phyloP scores from a whole-genome alignment of 148 eudicot species.

The Cornus controversa region DNA sequence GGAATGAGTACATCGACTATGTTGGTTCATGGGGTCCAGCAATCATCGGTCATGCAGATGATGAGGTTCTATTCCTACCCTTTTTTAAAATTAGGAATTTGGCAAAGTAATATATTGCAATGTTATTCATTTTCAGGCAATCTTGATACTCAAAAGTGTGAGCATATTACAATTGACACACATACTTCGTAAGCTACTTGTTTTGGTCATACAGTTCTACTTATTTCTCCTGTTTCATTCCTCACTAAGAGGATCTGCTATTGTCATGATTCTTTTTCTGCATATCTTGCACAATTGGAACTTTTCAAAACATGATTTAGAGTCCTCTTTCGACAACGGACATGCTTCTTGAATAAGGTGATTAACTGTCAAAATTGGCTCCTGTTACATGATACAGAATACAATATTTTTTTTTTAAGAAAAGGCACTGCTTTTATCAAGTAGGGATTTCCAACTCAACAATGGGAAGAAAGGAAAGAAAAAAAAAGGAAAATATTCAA shows the following conservation, averaged over 20 bases:
- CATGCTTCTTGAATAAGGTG: too few species aligned
- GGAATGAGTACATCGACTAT: slow-evolving; percentile 92
- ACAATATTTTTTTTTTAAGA: too few species aligned
- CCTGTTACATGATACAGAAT: too few species aligned
- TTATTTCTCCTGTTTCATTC: neutral
- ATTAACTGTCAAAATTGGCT: too few species aligned
- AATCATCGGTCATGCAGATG: slow-evolving; percentile 90
- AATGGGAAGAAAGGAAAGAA: neutral
- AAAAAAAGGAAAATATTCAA: neutral
- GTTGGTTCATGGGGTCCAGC: slow-evolving; percentile 98
- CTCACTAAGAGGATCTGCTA: neutral
- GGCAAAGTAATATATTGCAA: neutral
- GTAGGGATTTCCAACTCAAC: neutral
- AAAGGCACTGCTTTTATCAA: neutral
- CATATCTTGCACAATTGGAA: neutral
- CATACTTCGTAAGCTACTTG: neutral
- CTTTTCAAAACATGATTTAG: neutral
- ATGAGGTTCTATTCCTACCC: slow-evolving; percentile 46
- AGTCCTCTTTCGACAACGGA: neutral
- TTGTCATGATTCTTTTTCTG: neutral
- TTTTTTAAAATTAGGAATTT: neutral
- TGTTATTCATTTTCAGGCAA: neutral
- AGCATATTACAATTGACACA: neutral
- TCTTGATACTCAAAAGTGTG: slow-evolving; percentile 2
- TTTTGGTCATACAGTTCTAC: neutral